These are phyloP conservation scores for Hypholoma sublateritium DNA, from an alignment of 768 basidiomycete species.

Conservation along the genomic window DNA sequence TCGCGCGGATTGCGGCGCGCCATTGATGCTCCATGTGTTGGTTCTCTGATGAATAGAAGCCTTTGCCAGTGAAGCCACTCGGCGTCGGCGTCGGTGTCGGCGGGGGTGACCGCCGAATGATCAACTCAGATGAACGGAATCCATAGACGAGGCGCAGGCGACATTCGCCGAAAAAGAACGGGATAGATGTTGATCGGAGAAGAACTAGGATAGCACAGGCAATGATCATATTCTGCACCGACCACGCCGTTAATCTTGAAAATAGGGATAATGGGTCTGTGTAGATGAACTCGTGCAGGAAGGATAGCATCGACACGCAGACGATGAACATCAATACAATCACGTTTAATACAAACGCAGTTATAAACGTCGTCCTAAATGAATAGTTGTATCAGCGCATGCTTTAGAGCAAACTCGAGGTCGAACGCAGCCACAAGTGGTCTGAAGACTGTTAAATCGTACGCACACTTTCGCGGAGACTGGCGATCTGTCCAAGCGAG, in stretches of 20 bases:
- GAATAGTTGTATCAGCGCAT: background rate
- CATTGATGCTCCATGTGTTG: constrained; percentile 22
- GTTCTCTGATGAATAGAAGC: constrained; percentile 8
- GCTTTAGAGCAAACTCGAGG: background rate
- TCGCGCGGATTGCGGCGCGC: constrained; percentile 24
- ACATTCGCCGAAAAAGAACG: constrained; percentile 35
- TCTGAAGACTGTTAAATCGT: background rate
- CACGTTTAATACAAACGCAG: constrained; percentile 22
- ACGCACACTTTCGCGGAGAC: constrained; percentile 21
- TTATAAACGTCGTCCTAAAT: background rate
- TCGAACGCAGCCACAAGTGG: too few relatives aligned
- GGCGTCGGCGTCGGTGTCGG: constrained; percentile 1
- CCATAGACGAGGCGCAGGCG: constrained; percentile 28
- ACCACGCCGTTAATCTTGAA: constrained; percentile 19
- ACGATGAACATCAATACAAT: constrained; percentile 19
- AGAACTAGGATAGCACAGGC: constrained; percentile 25
- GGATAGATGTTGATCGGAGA: constrained; percentile 26
- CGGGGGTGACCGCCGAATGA: constrained; percentile 27
- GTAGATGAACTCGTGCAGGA: background rate
- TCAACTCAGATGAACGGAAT: constrained; percentile 28
- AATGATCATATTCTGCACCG: constrained; percentile 29
- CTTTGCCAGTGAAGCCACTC: background rate
- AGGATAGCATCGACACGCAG: constrained; percentile 18
- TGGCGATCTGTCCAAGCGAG: constrained; percentile 28
- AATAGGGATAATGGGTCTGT: background rate